A percentile compares a stretch with the other conserved stretches of the same genome.
Conservation (phyloP, 306 rosid genomes). For the Vigna reflexopilosa region DNA sequence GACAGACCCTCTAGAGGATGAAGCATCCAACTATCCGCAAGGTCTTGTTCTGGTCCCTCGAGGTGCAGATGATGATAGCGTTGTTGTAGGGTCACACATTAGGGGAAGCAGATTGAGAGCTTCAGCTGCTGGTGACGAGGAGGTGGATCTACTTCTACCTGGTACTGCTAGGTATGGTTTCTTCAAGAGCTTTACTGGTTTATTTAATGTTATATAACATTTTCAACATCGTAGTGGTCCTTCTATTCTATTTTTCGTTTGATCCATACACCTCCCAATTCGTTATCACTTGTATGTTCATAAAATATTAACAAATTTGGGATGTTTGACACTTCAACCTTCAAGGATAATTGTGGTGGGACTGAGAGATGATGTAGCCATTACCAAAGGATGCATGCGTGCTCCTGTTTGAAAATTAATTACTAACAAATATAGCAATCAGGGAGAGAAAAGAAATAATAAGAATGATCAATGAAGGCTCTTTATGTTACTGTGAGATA, state of each 20-base stretch:
- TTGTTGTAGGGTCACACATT: constrained; percentile 89
- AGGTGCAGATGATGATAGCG: constrained; percentile 67
- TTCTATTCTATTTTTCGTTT: neutral
- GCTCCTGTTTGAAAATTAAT: constrained; percentile 14
- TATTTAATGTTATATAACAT: neutral
- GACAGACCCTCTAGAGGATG: constrained; percentile 88
- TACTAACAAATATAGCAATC: too few species aligned
- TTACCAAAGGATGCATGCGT: constrained; percentile 8
- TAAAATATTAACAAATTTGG: constrained; percentile 23
- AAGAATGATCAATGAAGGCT: too few species aligned
- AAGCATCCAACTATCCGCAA: constrained; percentile 80
- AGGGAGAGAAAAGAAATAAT: too few species aligned
- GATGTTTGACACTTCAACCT: constrained; percentile 14
- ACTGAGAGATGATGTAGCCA: constrained; percentile 24
- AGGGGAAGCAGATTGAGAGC: constrained; percentile 98
- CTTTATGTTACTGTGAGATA: too few species aligned
- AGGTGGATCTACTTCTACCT: constrained; percentile 96
- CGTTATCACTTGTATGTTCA: constrained; percentile 3
- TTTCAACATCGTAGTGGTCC: constrained; percentile 1
- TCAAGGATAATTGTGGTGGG: constrained; percentile 9
- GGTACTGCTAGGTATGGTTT: constrained; percentile 94
- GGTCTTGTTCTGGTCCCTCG: constrained; percentile 97
- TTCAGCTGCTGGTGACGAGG: constrained; percentile 93
- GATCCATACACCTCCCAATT: constrained; percentile 24
- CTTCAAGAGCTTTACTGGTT: neutral